Evolutionary conservation across 257 asterid species (phyloP), one percentile per base, ranked within the genome.

Genomic region (Solanum phureja): DNA sequence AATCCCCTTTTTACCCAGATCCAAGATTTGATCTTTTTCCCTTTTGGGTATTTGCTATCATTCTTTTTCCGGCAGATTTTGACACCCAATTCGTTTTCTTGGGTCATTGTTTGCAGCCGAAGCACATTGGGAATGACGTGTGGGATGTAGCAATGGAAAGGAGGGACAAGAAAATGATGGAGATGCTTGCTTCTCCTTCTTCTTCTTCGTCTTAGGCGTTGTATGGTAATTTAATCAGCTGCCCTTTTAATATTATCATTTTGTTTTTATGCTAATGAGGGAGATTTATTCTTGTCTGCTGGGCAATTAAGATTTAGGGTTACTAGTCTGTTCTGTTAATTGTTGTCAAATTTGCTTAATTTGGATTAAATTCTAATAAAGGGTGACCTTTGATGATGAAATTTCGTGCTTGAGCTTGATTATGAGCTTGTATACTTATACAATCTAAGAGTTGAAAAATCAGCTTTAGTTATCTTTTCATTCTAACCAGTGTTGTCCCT

Each of bases 141-240:
- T 96, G 98, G 98, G 99, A 96, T 73, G 92, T 89, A 87, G 95
- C 96, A 19, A 95, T 96, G 98, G 98, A 95, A 94, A 94, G 81
- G 89, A 93, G 98, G 87, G 99, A 96, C 89, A 94, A 95, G 95
- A 97, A 95, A 90, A 90, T 95, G 91, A 88, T 91, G 92, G 94
- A 95, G 93, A 92, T 93, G 27, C 92, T 92, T 83, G 90, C 96
- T 88, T 88, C 96, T 49, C 87, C 91, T 58, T 87, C 94, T 23
- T 76, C 96, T 73, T 91, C 96, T 69, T 40, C 91, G 23, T 49
- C 87, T 88, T 13, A 71, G 38, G 62, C 21, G n/a, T 44, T 89
- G 52, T 83, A 24, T 69, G 62, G 83, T 89, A 72, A 82, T 18
- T 74, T 66, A 24, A 42, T 83, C 60, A 84, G 42, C 11, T 68